Percentiles rank a stretch among this genome's conserved stretches.
These are phyloP conservation scores for Trifolium fragiferum DNA, from an alignment of 306 rosid species.

Conservation along the genomic window DNA sequence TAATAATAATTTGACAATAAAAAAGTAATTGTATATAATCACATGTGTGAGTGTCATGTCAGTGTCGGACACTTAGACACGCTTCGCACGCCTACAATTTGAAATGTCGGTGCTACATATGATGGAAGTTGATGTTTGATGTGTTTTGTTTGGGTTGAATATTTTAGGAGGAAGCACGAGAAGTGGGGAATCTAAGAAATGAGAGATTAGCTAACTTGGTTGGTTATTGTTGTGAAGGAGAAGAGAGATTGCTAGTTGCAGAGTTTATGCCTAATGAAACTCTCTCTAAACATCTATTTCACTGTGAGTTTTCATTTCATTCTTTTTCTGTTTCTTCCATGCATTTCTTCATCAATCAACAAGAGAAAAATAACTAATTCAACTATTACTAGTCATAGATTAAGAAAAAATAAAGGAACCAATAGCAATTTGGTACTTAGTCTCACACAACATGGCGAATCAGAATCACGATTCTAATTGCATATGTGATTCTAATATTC, in stretches of 20 bases:
- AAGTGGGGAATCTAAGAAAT: not conserved
- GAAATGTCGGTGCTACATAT: not conserved
- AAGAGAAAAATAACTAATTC: no score
- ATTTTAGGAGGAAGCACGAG: not conserved
- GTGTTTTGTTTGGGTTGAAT: not conserved
- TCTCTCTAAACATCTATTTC: not conserved
- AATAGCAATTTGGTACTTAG: no score
- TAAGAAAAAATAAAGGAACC: no score
- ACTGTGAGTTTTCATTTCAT: not conserved
- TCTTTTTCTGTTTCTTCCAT: not conserved
- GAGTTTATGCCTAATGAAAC: not conserved
- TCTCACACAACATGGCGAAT: no score
- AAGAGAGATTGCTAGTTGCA: not conserved
- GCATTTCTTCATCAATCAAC: not conserved
- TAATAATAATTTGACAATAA: not conserved
- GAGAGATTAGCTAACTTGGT: not conserved
- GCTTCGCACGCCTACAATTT: not conserved
- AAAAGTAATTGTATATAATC: not conserved
- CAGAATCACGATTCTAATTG: no score
- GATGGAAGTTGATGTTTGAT: not conserved
- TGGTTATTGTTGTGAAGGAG: not conserved
- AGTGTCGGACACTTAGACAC: not conserved
- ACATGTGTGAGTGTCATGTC: not conserved
- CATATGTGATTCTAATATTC: not conserved
- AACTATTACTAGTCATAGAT: not conserved